Conservation (phyloP, 495 filamentous ascomycete genomes). For the Aspergillus ostianus region DNA sequence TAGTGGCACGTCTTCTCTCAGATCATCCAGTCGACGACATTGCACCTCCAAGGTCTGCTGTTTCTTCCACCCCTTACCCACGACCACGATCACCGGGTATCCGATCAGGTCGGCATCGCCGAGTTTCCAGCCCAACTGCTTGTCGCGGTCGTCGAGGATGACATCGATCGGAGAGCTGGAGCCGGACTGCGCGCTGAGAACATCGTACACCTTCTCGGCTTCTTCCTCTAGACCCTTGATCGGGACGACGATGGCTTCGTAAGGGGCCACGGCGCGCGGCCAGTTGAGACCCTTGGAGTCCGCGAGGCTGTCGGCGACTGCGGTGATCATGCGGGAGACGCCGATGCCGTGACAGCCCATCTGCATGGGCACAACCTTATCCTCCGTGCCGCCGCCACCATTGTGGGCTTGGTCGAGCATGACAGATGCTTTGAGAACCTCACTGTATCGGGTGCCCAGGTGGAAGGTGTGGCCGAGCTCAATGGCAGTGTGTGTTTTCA, state of each 20-base stretch:
- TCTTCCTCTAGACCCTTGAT: conserved; percentile 45
- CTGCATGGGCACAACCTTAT: conserved; percentile 57
- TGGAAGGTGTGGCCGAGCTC: conserved; percentile 96
- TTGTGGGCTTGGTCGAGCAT: conserved; percentile 33
- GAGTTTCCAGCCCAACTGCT: conserved; percentile 75
- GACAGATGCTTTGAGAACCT: conserved; percentile 65
- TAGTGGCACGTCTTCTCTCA: conserved; percentile 47
- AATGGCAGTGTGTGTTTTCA: conserved; percentile 70
- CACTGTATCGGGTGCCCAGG: conserved; percentile 84
- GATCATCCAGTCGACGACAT: conserved; percentile 57
- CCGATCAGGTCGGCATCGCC: conserved; percentile 86
- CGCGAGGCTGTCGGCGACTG: conserved; percentile 71
- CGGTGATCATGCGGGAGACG: conserved; percentile 84
- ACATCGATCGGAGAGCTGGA: conserved; percentile 47
- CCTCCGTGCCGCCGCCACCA: conserved; percentile 13
- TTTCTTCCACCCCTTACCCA: conserved; percentile 72
- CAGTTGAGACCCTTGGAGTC: conserved; percentile 80
- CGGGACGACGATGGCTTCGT: conserved; percentile 70
- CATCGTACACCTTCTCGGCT: conserved; percentile 61
- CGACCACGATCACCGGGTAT: conserved; percentile 76
- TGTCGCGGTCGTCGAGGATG: conserved; percentile 74
- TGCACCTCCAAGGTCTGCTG: conserved; percentile 70
- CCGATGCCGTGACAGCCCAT: conserved; percentile 99
- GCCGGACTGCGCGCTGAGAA: conserved; percentile 29
- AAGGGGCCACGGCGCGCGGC: conserved; percentile 85